Evolutionary conservation across 805 yeast genomes (phyloP).

Genomic region (Kazachstania kunashirensis): DNA sequence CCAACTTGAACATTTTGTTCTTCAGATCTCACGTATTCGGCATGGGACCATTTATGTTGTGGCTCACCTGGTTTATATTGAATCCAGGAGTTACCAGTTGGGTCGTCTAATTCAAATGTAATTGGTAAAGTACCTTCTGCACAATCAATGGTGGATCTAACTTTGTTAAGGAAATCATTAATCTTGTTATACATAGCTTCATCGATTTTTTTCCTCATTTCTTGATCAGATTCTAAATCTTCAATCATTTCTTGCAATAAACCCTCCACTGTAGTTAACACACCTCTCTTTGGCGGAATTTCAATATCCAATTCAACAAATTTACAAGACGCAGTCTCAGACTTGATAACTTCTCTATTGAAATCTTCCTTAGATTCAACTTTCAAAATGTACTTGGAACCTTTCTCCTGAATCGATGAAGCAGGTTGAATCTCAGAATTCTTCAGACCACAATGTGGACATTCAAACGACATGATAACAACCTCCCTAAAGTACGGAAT

Average conservation of each 20-base stretch:
- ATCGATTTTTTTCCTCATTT: constrained; percentile 59
- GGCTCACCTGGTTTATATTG: constrained; percentile 82
- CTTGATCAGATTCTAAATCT: constrained; percentile 75
- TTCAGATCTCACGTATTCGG: constrained; percentile 72
- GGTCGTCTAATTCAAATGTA: constrained; percentile 77
- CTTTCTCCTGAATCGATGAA: constrained; percentile 80
- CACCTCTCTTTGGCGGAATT: constrained; percentile 92
- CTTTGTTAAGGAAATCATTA: constrained; percentile 53
- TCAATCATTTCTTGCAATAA: constrained; percentile 71
- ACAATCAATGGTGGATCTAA: constrained; percentile 53
- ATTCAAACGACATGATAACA: constrained; percentile 86
- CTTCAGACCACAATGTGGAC: constrained; percentile 89
- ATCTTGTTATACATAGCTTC: constrained; percentile 73
- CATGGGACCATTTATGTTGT: constrained; percentile 80
- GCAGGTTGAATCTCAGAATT: constrained; percentile 97
- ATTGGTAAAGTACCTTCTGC: constrained; percentile 63
- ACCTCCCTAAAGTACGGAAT: constrained; percentile 90
- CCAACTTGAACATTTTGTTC: constrained; percentile 85
- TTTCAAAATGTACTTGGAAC: constrained; percentile 60
- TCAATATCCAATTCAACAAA: constrained; percentile 83
- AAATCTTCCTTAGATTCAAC: constrained; percentile 64
- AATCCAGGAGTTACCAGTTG: constrained; percentile 96
- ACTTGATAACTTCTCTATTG: constrained; percentile 83
- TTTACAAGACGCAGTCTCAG: constrained; percentile 72
- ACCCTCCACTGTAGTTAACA: constrained; percentile 88